Evolutionary conservation across 148 eudicot genomes (phyloP).

Genomic region (Camellia granthamiana): DNA sequence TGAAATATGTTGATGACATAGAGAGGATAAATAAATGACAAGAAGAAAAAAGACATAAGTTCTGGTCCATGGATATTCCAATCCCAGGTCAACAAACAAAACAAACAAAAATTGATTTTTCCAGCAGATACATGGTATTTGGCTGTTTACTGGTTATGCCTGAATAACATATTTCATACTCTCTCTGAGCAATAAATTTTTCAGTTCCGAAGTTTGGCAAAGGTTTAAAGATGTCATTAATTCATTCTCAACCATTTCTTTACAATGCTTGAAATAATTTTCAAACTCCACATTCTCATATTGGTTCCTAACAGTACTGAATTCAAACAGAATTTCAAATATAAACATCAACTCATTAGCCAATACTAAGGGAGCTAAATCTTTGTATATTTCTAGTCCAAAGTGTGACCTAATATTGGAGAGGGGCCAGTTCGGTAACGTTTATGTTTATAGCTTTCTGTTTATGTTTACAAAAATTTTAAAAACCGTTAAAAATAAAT

Average conservation of each 20-base stretch:
- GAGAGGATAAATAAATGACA: background rate
- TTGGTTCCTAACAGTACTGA: background rate
- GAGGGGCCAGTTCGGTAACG: background rate
- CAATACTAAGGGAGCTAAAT: background rate
- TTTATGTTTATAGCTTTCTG: background rate
- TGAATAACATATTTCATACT: background rate
- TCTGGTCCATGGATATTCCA: background rate
- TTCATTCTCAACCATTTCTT: background rate
- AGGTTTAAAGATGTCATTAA: background rate
- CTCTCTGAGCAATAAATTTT: background rate
- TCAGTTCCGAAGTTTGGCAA: background rate
- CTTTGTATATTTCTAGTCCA: background rate
- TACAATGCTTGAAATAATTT: background rate
- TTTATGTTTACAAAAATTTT: too few species aligned
- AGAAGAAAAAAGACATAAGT: background rate
- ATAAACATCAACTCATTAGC: background rate
- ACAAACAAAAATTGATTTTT: too few species aligned
- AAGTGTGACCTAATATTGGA: slow-evolving; percentile 7
- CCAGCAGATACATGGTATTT: too few species aligned
- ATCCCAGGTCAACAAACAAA: background rate
- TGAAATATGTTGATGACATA: background rate
- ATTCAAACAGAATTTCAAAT: background rate
- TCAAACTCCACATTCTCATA: background rate
- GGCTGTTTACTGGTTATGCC: background rate
- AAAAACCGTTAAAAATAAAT: too few species aligned